Evolutionary conservation across 495 filamentous ascomycete genomes (phyloP).

Genomic region (Aspergillus olivimuriae): DNA sequence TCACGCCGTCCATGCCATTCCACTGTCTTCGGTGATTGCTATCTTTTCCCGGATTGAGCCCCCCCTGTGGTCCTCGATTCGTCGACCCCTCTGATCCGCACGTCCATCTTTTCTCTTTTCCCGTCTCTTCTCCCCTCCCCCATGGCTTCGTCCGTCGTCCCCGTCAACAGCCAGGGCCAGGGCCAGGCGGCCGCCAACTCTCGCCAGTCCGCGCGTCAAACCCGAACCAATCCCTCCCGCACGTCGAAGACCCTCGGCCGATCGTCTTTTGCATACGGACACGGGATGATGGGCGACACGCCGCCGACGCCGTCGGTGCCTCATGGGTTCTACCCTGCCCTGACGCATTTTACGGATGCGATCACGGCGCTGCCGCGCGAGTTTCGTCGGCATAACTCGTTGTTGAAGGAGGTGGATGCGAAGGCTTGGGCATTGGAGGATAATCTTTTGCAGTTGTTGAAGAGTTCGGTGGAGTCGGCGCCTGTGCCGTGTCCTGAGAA

Average conservation of each 20-base stretch:
- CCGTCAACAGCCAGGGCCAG: conserved; percentile 22
- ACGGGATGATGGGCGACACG: conserved; percentile 27
- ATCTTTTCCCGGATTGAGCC: conserved; percentile 17
- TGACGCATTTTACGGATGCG: conserved; percentile 89
- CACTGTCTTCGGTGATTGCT: conserved; percentile 3
- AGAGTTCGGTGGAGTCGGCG: conserved; percentile 56
- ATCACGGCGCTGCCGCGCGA: conserved; percentile 91
- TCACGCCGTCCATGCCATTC: background rate
- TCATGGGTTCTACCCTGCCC: conserved; percentile 79
- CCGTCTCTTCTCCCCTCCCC: conserved; percentile 18
- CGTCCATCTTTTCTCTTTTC: conserved; percentile 7
- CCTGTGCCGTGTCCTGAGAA: conserved; percentile 29
- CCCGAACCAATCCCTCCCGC: conserved; percentile 54
- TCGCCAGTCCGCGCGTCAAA: conserved; percentile 53
- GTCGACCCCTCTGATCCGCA: no score
- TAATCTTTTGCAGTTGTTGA: conserved; percentile 62
- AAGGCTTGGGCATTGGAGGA: conserved; percentile 60
- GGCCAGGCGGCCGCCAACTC: conserved; percentile 23
- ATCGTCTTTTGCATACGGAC: conserved; percentile 42
- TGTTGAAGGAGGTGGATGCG: conserved; percentile 95
- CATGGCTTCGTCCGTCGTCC: conserved; percentile 23
- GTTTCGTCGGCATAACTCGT: conserved; percentile 86
- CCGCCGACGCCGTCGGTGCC: conserved; percentile 28
- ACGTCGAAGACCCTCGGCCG: conserved; percentile 51
- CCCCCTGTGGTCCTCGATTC: no score